Conservation (phyloP, 2,329 filamentous ascomycete species). For the Aureobasidium uvarum region DNA sequence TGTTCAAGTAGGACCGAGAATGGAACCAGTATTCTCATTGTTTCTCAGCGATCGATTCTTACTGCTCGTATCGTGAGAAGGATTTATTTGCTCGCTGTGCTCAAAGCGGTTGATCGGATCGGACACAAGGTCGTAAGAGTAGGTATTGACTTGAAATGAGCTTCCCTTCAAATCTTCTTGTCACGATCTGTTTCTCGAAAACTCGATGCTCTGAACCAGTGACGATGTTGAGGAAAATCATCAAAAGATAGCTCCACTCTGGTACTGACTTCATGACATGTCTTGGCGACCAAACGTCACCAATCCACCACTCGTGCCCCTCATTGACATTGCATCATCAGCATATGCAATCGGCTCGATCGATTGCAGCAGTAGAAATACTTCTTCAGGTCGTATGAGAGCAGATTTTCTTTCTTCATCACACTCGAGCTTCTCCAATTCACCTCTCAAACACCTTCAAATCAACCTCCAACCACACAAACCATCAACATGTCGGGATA, state of each 20-base stretch:
- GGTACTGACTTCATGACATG: slow-evolving; percentile 16
- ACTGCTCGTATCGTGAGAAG: neutral
- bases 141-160: neutral
- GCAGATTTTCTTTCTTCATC: slow-evolving; percentile 15
- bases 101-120: neutral
- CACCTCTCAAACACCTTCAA: slow-evolving; percentile 26
- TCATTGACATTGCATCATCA: neutral
- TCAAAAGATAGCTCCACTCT: slow-evolving; percentile 7
- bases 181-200: neutral
- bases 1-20: neutral
- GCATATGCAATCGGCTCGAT: slow-evolving; percentile 10
- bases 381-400: slow-evolving; percentile 14
- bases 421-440: slow-evolving; percentile 25
- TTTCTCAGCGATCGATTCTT: neutral
- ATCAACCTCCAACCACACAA: neutral
- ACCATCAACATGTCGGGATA: slow-evolving; percentile 45
- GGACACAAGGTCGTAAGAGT: neutral
- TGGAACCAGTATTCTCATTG: neutral
- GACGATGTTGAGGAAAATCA: slow-evolving; percentile 7
- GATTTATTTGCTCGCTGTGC: neutral
- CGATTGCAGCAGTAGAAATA: slow-evolving; percentile 24
- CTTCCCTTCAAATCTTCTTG: neutral
- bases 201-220: neutral
- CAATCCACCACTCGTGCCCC: neutral
- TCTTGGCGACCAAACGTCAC: slow-evolving; percentile 15